Evolutionary conservation across 495 filamentous ascomycete genomes (phyloP).

Genomic region (Penicillium salamii): DNA sequence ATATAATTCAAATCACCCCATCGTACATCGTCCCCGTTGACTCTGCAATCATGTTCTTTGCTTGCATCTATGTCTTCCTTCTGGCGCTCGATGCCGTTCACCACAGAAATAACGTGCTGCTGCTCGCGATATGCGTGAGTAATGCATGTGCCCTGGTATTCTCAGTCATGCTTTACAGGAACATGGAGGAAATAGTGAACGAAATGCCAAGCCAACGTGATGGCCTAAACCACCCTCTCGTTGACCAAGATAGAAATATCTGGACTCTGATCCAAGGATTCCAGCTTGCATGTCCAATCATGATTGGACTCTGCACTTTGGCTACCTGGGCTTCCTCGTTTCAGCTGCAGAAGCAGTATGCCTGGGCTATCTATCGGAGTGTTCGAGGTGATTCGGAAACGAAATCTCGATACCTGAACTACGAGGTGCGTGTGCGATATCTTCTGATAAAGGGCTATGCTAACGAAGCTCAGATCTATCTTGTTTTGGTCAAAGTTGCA

Average conservation of each 20-base stretch:
- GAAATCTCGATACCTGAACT: constrained; percentile 12
- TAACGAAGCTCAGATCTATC: constrained; percentile 13
- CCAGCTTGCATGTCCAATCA: constrained; percentile 9
- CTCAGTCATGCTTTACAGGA: constrained; percentile 12
- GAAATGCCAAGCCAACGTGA: constrained; percentile 1
- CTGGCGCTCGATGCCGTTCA: neutral
- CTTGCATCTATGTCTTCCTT: neutral
- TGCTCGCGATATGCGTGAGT: neutral
- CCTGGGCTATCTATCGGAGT: constrained; percentile 21
- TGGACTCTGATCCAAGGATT: constrained; percentile 14
- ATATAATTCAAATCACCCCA: neutral
- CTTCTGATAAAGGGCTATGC: neutral
- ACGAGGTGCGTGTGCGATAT: constrained; percentile 13
- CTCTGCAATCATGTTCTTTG: neutral
- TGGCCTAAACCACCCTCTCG: constrained; percentile 4
- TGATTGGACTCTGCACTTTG: constrained; percentile 14
- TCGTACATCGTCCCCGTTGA: neutral
- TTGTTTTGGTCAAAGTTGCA: constrained; percentile 17
- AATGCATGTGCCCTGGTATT: constrained; percentile 1
- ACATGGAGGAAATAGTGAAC: constrained; percentile 1
- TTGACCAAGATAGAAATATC: constrained; percentile 11
- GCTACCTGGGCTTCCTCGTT: constrained; percentile 15
- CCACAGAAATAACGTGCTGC: neutral
- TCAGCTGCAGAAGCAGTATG: constrained; percentile 20
- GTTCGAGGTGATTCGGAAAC: constrained; percentile 14